phyloP scores from a whole-genome alignment of 208 protist genomes.

The Acanthamoeba polyphaga region DNA sequence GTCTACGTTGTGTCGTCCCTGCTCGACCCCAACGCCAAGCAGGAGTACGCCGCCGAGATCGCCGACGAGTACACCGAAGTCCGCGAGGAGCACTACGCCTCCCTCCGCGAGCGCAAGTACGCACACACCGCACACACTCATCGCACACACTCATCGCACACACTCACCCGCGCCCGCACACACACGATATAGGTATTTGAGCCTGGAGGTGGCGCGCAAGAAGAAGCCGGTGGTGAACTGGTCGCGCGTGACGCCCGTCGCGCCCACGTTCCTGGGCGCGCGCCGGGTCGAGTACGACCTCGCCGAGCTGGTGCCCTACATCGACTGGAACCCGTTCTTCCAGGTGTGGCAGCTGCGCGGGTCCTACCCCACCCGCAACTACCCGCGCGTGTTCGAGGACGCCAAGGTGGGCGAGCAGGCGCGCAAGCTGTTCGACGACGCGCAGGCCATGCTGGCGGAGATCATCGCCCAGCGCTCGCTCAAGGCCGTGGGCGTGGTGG shows the following conservation, averaged over 20 bases:
- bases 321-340: constrained; percentile 97
- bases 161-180: neutral
- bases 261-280: constrained; percentile 89
- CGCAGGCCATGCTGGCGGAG: constrained; percentile 92
- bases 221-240: constrained; percentile 59
- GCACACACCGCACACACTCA: constrained; percentile 75
- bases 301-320: constrained; percentile 92
- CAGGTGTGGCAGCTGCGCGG: constrained; percentile 95
- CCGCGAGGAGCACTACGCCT: constrained; percentile 95
- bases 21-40: constrained; percentile 77
- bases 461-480: constrained; percentile 93
- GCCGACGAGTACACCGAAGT: constrained; percentile 94
- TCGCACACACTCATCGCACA: neutral
- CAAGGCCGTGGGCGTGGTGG: constrained; percentile 91
- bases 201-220: neutral
- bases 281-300: constrained; percentile 93
- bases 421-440: constrained; percentile 94
- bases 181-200: neutral
- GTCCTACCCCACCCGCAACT: constrained; percentile 95
- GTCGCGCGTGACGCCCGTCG: neutral
- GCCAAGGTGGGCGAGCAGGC: constrained; percentile 93
- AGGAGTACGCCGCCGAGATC: constrained; percentile 91
- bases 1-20: constrained; percentile 91
- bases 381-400: constrained; percentile 98
- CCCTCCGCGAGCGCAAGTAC: constrained; percentile 94